Evolutionary conservation across 2,329 filamentous ascomycete genomes (phyloP).

Genomic region (Ophiostoma triangulosporum): DNA sequence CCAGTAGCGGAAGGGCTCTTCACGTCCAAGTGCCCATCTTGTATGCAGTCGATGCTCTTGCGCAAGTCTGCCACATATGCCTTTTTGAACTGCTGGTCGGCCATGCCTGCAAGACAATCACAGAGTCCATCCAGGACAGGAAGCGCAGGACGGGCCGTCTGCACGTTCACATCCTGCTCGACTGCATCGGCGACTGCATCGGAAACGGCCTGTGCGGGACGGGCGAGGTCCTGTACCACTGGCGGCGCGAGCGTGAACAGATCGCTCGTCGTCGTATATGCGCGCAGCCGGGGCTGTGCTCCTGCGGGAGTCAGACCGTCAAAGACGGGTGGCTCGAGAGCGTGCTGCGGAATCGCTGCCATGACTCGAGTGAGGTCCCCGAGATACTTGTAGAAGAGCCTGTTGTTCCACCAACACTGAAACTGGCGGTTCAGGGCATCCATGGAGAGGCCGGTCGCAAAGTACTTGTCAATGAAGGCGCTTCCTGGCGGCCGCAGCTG

Average conservation of each 20-base stretch:
- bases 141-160: neutral
- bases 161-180: neutral
- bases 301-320: neutral
- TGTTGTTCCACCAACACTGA: conserved; percentile 3
- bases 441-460: neutral
- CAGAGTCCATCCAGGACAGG: neutral
- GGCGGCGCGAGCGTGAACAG: neutral
- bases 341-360: neutral
- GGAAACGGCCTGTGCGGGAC: neutral
- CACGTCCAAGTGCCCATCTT: too few species aligned
- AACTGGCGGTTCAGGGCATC: neutral
- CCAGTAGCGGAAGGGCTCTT: neutral
- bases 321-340: neutral
- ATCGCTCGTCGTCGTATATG: neutral
- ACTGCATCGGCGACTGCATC: neutral
- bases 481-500: neutral
- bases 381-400: neutral
- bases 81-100: neutral
- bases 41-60: neutral
- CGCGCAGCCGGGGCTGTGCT: neutral
- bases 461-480: neutral
- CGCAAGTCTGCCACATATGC: neutral
- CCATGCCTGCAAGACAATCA: neutral
- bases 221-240: too few species aligned
- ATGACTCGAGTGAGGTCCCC: neutral